Conservation (phyloP, 768 basidiomycete genomes). For the Leccinum aurantiacum region DNA sequence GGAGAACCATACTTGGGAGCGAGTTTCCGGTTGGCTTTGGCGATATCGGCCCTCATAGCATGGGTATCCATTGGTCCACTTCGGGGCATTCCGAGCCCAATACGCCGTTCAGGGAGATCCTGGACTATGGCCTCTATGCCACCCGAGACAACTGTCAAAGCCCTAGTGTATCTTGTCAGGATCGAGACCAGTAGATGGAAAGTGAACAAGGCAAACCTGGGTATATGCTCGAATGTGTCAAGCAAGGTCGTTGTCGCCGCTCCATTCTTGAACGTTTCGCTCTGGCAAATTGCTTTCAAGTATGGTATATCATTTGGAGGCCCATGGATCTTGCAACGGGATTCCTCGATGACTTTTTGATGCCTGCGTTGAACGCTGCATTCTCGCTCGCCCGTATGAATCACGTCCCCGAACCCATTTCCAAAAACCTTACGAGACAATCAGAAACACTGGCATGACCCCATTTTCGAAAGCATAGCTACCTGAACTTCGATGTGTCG, state of each 20-base stretch:
- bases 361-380: slow-evolving; percentile 68
- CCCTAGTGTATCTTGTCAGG: slow-evolving; percentile 29
- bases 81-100: slow-evolving; percentile 58
- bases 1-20: slow-evolving; percentile 68
- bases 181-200: neutral
- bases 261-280: slow-evolving; percentile 41
- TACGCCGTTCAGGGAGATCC: slow-evolving; percentile 52
- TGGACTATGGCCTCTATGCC: slow-evolving; percentile 57
- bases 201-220: slow-evolving; percentile 33
- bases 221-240: slow-evolving; percentile 40
- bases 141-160: slow-evolving; percentile 51
- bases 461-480: neutral
- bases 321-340: slow-evolving; percentile 50
- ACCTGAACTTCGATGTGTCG: slow-evolving; percentile 71
- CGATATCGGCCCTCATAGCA: slow-evolving; percentile 67
- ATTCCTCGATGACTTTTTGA: slow-evolving; percentile 74
- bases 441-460: neutral
- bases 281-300: slow-evolving; percentile 44
- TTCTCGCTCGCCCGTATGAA: slow-evolving; percentile 70
- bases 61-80: slow-evolving; percentile 69
- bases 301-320: slow-evolving; percentile 61
- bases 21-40: slow-evolving; percentile 59
- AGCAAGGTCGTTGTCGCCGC: slow-evolving; percentile 50
- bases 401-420: slow-evolving; percentile 54
- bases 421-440: slow-evolving; percentile 55